phyloP scores from a whole-genome alignment of 1,139 yeast species.

The Blastobotrys indianensis region DNA sequence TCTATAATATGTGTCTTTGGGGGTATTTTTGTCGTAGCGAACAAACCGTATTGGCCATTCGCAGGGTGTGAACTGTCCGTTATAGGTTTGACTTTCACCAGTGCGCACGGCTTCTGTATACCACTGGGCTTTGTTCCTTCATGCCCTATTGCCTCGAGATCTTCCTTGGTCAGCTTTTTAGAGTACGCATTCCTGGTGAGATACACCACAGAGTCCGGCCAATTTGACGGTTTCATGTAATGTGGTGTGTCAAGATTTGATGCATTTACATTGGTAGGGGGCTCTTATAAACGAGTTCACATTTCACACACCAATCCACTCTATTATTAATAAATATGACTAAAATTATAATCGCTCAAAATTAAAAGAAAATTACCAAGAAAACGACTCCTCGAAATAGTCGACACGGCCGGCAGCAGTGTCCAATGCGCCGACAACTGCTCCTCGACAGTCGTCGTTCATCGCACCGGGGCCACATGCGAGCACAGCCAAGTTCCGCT shows the following conservation, averaged over 20 bases:
- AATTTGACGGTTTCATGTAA: slow-evolving; percentile 9
- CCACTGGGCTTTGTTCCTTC: slow-evolving; percentile 1
- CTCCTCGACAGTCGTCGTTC: slow-evolving; percentile 38
- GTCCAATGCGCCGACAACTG: slow-evolving; percentile 26
- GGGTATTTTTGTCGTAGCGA: slow-evolving; percentile 22
- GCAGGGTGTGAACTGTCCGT: slow-evolving; percentile 26
- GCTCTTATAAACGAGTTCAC: neutral
- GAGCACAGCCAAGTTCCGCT: slow-evolving; percentile 16
- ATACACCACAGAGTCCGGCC: slow-evolving; percentile 19
- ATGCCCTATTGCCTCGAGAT: slow-evolving; percentile 15
- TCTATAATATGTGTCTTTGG: slow-evolving; percentile 25
- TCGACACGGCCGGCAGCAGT: slow-evolving; percentile 25
- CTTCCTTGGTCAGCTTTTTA: slow-evolving; percentile 14
- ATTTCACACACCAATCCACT: neutral
- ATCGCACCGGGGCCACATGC: slow-evolving; percentile 23
- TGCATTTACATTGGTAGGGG: neutral
- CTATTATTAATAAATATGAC: neutral
- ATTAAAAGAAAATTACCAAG: slow-evolving; percentile 26
- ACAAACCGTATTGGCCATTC: slow-evolving; percentile 26
- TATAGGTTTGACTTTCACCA: slow-evolving; percentile 22
- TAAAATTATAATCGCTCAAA: neutral
- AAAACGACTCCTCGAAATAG: slow-evolving; percentile 36
- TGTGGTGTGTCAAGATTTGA: too few relatives aligned
- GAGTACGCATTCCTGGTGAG: slow-evolving; percentile 18
- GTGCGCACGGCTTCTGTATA: slow-evolving; percentile 14